Conservation (phyloP, 148 eudicot species). For the Nyssa sinensis region DNA sequence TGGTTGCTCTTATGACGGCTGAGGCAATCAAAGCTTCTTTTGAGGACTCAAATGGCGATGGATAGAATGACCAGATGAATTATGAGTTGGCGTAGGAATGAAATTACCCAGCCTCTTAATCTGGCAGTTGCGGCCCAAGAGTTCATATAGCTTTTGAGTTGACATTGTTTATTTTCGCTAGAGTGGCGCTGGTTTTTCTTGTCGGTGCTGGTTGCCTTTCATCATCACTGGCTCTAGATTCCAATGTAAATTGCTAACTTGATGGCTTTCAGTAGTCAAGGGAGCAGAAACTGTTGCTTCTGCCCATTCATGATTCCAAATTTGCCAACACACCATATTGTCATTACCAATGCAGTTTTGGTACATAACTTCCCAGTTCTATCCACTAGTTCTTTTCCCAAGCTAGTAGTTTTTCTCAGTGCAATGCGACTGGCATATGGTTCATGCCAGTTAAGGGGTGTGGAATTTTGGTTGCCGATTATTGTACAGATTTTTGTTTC, state of each 20-base stretch:
- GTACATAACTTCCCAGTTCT: constrained; percentile 14
- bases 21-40: constrained; percentile 73
- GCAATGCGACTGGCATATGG: constrained; percentile 14
- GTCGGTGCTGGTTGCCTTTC: constrained; percentile 15
- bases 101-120: constrained; percentile 7
- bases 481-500: constrained; percentile 44
- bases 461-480: constrained; percentile 34
- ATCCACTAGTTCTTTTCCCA: constrained; percentile 6
- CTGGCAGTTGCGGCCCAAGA: constrained; percentile 5
- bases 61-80: constrained; percentile 20
- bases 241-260: constrained; percentile 11
- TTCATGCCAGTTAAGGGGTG: constrained; percentile 45
- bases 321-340: neutral
- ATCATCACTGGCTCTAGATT: constrained; percentile 13
- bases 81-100: constrained; percentile 2
- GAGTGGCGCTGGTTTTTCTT: constrained; percentile 9
- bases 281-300: constrained; percentile 14
- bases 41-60: constrained; percentile 31
- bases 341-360: constrained; percentile 19
- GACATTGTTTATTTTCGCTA: constrained; percentile 1
- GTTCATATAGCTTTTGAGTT: constrained; percentile 10
- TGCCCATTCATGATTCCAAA: constrained; percentile 3
- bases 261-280: constrained; percentile 18
- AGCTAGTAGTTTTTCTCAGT: too few relatives aligned
- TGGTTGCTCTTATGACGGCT: constrained; percentile 74